Evolutionary conservation across 352 stramenopile genomes (phyloP).

Genomic region (Paralagenidium karlingii): DNA sequence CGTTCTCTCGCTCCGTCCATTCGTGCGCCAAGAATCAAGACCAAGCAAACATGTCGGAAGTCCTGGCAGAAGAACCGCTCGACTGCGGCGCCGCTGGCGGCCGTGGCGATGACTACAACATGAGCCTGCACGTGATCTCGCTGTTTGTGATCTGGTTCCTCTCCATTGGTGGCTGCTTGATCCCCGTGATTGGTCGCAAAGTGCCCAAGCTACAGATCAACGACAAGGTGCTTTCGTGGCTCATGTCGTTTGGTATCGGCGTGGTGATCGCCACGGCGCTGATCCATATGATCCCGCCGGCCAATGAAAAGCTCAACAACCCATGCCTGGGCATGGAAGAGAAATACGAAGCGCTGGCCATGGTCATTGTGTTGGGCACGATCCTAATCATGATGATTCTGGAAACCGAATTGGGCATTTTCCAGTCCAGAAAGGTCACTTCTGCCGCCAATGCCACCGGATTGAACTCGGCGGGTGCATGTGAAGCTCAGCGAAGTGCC

Average conservation of each 20-base stretch:
- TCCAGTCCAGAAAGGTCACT: constrained; percentile 23
- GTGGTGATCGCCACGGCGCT: constrained; percentile 53
- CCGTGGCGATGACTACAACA: constrained; percentile 41
- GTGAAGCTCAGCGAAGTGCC: no score
- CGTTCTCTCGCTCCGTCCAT: no score
- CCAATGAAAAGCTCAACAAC: constrained; percentile 36
- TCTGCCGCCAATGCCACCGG: no score
- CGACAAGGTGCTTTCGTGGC: constrained; percentile 28
- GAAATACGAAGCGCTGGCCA: constrained; percentile 32
- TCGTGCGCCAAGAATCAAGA: no score
- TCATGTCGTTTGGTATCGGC: constrained; percentile 47
- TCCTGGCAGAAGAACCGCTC: no score
- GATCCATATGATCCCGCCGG: constrained; percentile 65
- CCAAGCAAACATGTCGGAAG: no score
- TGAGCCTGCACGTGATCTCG: constrained; percentile 24
- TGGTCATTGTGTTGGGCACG: constrained; percentile 46
- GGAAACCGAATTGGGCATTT: constrained; percentile 46
- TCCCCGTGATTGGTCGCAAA: constrained; percentile 29
- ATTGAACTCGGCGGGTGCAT: no score
- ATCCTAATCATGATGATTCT: constrained; percentile 54
- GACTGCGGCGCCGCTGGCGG: no score
- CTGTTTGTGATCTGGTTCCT: constrained; percentile 49
- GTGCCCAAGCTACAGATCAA: constrained; percentile 17
- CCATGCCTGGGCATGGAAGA: constrained; percentile 42
- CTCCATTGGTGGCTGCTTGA: constrained; percentile 19